Evolutionary conservation across 208 protist genomes (phyloP).

Genomic region (Kentomonas sorsogonicus): DNA sequence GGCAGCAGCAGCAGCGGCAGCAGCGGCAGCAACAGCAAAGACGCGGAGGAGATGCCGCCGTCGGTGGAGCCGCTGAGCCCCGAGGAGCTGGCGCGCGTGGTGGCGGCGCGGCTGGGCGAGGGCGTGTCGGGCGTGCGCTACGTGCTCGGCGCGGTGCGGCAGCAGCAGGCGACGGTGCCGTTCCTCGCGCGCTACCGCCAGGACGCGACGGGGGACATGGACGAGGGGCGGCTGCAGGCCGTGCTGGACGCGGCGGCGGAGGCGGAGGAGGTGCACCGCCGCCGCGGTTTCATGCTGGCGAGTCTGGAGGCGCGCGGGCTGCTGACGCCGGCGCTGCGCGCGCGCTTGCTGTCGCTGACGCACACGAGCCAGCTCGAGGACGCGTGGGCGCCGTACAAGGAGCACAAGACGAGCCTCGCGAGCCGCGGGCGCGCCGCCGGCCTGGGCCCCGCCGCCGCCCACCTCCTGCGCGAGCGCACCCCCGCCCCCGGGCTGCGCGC

Average conservation of each 20-base stretch:
- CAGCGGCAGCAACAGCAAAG: too few relatives aligned
- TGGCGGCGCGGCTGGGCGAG: conserved; percentile 35
- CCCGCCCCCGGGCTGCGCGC: conserved; percentile 23
- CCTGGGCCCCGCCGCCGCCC: conserved; percentile 40
- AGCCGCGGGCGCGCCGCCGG: conserved; percentile 67
- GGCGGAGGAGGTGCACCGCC: conserved; percentile 61
- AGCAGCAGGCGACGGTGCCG: conserved; percentile 74
- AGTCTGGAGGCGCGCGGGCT: conserved; percentile 61
- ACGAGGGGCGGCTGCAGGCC: conserved; percentile 47
- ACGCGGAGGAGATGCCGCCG: background rate
- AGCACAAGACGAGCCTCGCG: conserved; percentile 64
- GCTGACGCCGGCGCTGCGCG: conserved; percentile 48
- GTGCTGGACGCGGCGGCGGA: conserved; percentile 69
- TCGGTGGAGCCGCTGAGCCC: background rate
- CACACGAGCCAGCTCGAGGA: conserved; percentile 79
- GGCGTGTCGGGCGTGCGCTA: conserved; percentile 32
- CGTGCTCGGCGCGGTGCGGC: conserved; percentile 51
- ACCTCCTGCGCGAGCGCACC: conserved; percentile 30
- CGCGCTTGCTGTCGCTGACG: conserved; percentile 35
- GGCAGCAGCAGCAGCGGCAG: too few relatives aligned
- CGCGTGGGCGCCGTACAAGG: conserved; percentile 82
- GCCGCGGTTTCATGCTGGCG: conserved; percentile 72
- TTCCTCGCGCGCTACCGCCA: conserved; percentile 86
- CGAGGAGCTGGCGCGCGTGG: conserved; percentile 24
- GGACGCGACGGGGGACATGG: conserved; percentile 67